Evolutionary conservation across 306 rosid genomes (phyloP), one percentile per base, ranked within the genome.

Genomic region (Gastrolobium bilobum): DNA sequence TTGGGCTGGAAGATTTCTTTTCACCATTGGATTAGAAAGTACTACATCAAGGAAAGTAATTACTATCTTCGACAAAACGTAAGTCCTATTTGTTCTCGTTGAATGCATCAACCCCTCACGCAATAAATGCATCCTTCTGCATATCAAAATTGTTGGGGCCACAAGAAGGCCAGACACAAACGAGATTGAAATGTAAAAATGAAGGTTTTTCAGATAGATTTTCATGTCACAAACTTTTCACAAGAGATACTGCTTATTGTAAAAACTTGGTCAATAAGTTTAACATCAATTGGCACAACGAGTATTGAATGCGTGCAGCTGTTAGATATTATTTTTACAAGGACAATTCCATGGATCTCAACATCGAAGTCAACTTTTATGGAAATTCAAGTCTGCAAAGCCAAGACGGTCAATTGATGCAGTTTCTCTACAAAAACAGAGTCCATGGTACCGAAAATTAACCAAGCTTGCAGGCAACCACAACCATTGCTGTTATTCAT

Each of bases 401-500:
- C 71, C 31, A 11, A 42, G 5, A 35, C 38, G 48, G 15, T 75
- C 37, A 69, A 6, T 44, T 58, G 63, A 62, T 65, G 57, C 68
- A 48, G 62, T 59, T 71, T 80, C 63, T 58, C 82, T 61, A 26
- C 10, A 14, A 20, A 59, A 53, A 4, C 53, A 34, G 37, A 57
- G 44, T 71, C 44, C 47, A 66, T 65, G 79, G 84, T 75, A 63
- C 51, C 74, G 29, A 65, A 75, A 75, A 64, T 40, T 6, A 46
- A 72, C 31, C 30, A 26, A 34, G 59, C 46, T 30, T 53, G 69
- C 44, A 58, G 46, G 73, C 67, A 26, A 48, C 43, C 40, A 51
- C 70, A 13, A 50, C 39, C 11, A 34, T 9, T 7, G 70, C 70
- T 53, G 31, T 79, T 66, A 79, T 86, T 83, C 84, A 71, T 64